Conservation (phyloP, 2,329 filamentous ascomycete genomes). For the Dothistroma pini region DNA sequence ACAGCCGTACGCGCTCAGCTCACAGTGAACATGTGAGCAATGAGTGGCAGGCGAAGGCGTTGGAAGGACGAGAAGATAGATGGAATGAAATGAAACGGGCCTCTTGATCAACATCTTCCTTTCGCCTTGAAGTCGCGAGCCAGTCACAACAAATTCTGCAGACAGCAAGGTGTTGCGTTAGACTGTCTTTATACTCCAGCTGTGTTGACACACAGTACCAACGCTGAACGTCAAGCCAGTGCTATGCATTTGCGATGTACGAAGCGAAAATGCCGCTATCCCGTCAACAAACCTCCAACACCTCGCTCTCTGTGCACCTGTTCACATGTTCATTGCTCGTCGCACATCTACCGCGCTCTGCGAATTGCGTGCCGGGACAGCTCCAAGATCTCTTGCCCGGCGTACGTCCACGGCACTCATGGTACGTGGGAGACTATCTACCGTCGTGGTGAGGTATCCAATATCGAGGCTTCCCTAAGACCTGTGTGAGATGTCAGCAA, state of each 20-base stretch:
- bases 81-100: not conserved
- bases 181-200: not conserved
- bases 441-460: not conserved
- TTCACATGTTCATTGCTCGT: not conserved
- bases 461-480: constrained; percentile 13
- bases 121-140: not conserved
- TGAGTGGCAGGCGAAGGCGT: not conserved
- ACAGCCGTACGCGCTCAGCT: not conserved
- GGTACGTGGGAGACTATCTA: constrained; percentile 5
- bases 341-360: not conserved
- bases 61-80: not conserved
- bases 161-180: not conserved
- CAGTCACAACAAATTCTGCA: not conserved
- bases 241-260: not conserved
- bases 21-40: not conserved
- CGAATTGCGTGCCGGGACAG: not conserved
- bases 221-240: not conserved
- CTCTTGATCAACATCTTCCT: not conserved
- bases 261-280: not conserved
- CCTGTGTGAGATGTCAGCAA: not conserved
- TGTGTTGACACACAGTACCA: not conserved
- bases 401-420: constrained; percentile 1
- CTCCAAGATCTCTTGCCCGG: not conserved
- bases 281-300: not conserved
- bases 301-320: not conserved